Conservation (phyloP, 1,139 yeast genomes). For the Insectozyma bohioensis region DNA sequence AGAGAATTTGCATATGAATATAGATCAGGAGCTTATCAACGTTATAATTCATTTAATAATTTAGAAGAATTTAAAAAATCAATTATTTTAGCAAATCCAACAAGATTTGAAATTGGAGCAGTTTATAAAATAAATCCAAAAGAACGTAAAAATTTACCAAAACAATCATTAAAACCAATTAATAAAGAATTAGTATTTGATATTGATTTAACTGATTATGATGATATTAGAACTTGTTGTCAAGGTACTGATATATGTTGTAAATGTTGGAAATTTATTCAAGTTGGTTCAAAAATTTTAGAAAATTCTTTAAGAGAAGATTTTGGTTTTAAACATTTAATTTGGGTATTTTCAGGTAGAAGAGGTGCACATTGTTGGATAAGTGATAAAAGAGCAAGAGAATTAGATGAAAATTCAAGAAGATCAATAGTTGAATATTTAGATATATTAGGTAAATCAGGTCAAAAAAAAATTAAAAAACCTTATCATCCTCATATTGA, state of each 20-base stretch:
- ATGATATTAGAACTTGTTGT: constrained; percentile 91
- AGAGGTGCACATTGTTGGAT: constrained; percentile 99
- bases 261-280: constrained; percentile 93
- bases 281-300: constrained; percentile 79
- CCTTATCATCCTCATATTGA: constrained; percentile 90
- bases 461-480: constrained; percentile 53
- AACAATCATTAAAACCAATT: constrained; percentile 75
- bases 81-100: constrained; percentile 73
- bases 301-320: constrained; percentile 76
- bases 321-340: constrained; percentile 81
- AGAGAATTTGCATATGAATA: constrained; percentile 94
- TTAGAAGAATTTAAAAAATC: constrained; percentile 74
- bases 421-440: constrained; percentile 80
- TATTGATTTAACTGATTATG: constrained; percentile 97
- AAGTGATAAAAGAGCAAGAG: constrained; percentile 80
- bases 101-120: constrained; percentile 95
- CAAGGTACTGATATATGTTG: constrained; percentile 78
- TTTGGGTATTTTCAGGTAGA: constrained; percentile 98
- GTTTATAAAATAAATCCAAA: constrained; percentile 84
- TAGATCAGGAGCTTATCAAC: constrained; percentile 80
- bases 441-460: constrained; percentile 65
- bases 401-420: constrained; percentile 69
- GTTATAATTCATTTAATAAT: constrained; percentile 75
- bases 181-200: constrained; percentile 91
- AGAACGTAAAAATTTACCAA: constrained; percentile 77